Conservation (phyloP, 2,329 filamentous ascomycete species). For the Graphilbum ipis-grandicollis region DNA sequence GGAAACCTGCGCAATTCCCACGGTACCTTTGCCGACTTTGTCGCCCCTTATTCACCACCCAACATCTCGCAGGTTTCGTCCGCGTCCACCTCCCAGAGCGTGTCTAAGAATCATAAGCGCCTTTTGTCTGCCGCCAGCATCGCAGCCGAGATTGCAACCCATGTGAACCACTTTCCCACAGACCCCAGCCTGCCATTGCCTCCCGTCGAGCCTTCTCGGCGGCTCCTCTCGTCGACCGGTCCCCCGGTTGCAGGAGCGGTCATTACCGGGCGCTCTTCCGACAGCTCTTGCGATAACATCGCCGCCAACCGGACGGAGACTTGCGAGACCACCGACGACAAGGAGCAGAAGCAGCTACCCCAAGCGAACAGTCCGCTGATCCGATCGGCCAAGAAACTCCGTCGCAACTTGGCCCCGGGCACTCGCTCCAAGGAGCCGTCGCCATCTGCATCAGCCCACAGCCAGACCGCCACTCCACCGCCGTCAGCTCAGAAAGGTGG, state of each 20-base stretch:
- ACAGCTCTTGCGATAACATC: no score
- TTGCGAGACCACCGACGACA: no score
- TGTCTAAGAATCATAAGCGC: conserved; percentile 21
- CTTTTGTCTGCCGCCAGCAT: conserved; percentile 32
- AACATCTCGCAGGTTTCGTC: conserved; percentile 8
- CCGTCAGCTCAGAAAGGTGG: conserved; percentile 36
- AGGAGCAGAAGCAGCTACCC: conserved; percentile 1
- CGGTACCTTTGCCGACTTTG: conserved; percentile 27
- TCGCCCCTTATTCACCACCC: conserved; percentile 17
- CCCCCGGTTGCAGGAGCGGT: not conserved
- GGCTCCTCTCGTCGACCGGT: conserved; percentile 39
- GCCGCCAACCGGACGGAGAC: no score
- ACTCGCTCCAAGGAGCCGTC: conserved; percentile 9
- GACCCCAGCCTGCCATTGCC: conserved; percentile 35
- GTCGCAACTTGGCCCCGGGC: conserved; percentile 19
- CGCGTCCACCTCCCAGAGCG: conserved; percentile 14
- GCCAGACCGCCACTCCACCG: conserved; percentile 42
- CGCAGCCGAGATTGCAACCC: conserved; percentile 35
- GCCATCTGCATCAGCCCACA: conserved; percentile 14
- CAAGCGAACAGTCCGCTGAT: conserved; percentile 3
- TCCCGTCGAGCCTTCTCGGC: conserved; percentile 40
- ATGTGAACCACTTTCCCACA: conserved; percentile 44
- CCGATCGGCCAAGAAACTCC: conserved; percentile 25
- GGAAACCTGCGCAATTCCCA: conserved; percentile 34
- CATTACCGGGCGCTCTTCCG: not conserved